Conservation (phyloP, 768 basidiomycete species). For the Boletus reticuloceps region DNA sequence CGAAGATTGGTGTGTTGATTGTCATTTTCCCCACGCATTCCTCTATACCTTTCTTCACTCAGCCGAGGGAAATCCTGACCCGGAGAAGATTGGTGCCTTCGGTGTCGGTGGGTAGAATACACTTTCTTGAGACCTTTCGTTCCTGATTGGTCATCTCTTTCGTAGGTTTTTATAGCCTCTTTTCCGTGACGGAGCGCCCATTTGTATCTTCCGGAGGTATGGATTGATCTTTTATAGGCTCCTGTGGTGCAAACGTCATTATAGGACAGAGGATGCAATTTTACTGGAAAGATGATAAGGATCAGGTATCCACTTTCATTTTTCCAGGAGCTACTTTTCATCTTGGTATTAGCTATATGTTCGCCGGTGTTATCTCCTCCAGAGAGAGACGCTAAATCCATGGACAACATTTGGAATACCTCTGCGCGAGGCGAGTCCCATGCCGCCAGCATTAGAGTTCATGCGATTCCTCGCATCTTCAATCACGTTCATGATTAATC, state of each 20-base stretch:
- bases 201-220: conserved; percentile 1
- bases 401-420: conserved; percentile 91
- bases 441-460: conserved; percentile 79
- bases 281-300: background rate
- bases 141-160: background rate
- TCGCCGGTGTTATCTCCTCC: background rate
- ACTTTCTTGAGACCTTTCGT: too few species aligned
- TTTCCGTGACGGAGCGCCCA: conserved; percentile 55
- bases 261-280: background rate
- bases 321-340: too few species aligned
- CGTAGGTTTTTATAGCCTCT: conserved; percentile 73
- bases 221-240: background rate
- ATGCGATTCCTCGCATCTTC: conserved; percentile 89
- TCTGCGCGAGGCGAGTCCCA: conserved; percentile 70
- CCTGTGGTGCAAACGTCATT: background rate
- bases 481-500: conserved; percentile 84
- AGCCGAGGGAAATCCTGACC: background rate
- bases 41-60: background rate
- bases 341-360: background rate
- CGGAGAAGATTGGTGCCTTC: background rate
- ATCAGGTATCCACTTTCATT: background rate
- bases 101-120: background rate
- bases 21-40: too few species aligned
- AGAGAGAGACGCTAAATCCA: conserved; percentile 16
- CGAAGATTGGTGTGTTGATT: background rate